Evolutionary conservation across 148 eudicot species (phyloP).

Genomic region (Bassia scoparia): DNA sequence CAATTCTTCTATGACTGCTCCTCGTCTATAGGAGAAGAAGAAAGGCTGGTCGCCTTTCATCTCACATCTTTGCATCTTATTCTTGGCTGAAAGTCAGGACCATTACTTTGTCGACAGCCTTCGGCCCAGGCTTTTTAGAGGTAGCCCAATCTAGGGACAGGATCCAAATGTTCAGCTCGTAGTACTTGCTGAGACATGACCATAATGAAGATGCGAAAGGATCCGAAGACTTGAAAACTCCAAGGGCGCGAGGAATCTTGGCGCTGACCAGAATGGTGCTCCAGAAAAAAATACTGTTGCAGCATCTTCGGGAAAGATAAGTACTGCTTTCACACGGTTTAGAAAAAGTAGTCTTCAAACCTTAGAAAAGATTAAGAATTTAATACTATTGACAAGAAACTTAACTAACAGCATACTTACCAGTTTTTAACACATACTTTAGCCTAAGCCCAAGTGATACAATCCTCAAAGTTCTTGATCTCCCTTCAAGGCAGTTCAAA

Average conservation of each 20-base stretch:
- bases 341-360: constrained; percentile 83
- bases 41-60: constrained; percentile 73
- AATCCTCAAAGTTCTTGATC: constrained; percentile 78
- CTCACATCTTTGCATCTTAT: constrained; percentile 75
- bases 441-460: constrained; percentile 78
- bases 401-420: constrained; percentile 10
- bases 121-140: constrained; percentile 58
- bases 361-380: constrained; percentile 29
- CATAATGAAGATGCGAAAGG: constrained; percentile 66
- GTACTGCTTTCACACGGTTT: constrained; percentile 76
- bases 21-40: constrained; percentile 76
- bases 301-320: constrained; percentile 91
- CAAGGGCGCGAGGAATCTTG: constrained; percentile 78
- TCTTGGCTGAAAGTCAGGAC: constrained; percentile 75
- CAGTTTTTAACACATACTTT: constrained; percentile 46
- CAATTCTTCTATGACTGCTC: constrained; percentile 60
- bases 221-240: constrained; percentile 60
- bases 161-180: constrained; percentile 87
- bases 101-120: constrained; percentile 58
- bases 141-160: constrained; percentile 80
- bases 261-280: constrained; percentile 99
- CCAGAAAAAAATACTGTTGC: constrained; percentile 78
- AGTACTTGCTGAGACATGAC: constrained; percentile 64
- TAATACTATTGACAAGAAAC: neutral
- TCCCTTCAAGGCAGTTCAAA: constrained; percentile 68